A percentile compares a stretch with the other conserved stretches of the same genome.
phyloP scores from a whole-genome alignment of 805 yeast species.

The Pichia exigua region DNA sequence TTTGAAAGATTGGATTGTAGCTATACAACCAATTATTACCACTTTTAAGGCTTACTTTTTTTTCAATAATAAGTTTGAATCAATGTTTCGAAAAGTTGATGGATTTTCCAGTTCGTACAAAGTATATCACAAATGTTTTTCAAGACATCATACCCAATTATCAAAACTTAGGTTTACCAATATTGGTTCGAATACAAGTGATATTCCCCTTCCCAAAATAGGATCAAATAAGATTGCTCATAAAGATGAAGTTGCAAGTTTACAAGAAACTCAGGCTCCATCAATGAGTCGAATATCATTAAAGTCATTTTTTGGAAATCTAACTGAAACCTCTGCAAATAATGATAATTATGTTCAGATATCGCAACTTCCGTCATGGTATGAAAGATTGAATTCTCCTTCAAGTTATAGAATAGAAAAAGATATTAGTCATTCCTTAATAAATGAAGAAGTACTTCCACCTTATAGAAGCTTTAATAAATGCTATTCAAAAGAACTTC shows the following conservation, averaged over 20 bases:
- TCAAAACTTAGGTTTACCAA: constrained; percentile 3
- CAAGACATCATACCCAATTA: not conserved
- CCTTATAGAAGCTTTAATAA: constrained; percentile 6
- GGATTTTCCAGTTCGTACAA: not conserved
- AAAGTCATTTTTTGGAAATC: not conserved
- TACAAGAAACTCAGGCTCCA: not conserved
- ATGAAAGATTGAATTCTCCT: constrained; percentile 3
- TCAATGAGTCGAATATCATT: constrained; percentile 7
- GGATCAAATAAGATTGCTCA: not conserved
- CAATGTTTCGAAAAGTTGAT: not conserved
- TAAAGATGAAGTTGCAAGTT: not conserved
- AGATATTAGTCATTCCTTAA: not conserved
- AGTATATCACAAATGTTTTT: not conserved
- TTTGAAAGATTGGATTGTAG: too few relatives aligned
- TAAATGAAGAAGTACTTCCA: not conserved
- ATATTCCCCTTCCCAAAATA: not conserved
- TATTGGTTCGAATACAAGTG: not conserved
- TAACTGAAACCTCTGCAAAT: not conserved
- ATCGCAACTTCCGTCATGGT: constrained; percentile 6
- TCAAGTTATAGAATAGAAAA: constrained; percentile 3
- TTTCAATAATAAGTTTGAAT: not conserved
- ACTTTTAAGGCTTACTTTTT: not conserved
- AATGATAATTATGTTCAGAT: not conserved
- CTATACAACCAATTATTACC: not conserved
- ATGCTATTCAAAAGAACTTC: constrained; percentile 4